Percentiles rank a stretch among this genome's conserved stretches.
Conservation (phyloP, 2,329 filamentous ascomycete species). For the Pseudocercospora macadamiae region DNA sequence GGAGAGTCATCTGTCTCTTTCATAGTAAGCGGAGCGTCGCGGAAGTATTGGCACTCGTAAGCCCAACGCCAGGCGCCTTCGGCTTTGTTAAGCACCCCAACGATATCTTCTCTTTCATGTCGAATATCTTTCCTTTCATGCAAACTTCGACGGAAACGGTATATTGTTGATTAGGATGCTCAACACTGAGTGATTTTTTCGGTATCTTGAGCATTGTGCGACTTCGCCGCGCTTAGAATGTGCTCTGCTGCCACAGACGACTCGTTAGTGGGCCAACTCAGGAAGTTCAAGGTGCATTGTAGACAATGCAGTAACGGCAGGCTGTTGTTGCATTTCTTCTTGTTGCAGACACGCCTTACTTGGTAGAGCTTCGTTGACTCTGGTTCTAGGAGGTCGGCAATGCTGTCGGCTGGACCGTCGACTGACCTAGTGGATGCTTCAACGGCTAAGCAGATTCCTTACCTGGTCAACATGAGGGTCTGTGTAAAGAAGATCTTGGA, state of each 20-base stretch:
- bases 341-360: no score
- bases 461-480: not conserved
- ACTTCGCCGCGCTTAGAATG: not conserved
- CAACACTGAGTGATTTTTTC: not conserved
- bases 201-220: not conserved
- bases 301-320: no score
- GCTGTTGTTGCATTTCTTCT: no score
- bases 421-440: not conserved
- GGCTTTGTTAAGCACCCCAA: constrained; percentile 1
- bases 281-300: no score
- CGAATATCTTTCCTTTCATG: not conserved
- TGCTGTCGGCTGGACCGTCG: not conserved
- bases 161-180: not conserved
- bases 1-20: constrained; percentile 6
- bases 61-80: not conserved
- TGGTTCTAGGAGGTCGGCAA: not conserved
- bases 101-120: no score
- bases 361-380: not conserved
- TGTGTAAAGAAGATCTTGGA: not conserved
- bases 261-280: not conserved
- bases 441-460: not conserved
- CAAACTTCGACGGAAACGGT: not conserved
- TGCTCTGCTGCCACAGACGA: not conserved
- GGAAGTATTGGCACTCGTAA: not conserved
- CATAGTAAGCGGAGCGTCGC: constrained; percentile 4